Base-by-base conservation (phyloP, 306 rosid species). In the Lotus japonicus region DNA sequence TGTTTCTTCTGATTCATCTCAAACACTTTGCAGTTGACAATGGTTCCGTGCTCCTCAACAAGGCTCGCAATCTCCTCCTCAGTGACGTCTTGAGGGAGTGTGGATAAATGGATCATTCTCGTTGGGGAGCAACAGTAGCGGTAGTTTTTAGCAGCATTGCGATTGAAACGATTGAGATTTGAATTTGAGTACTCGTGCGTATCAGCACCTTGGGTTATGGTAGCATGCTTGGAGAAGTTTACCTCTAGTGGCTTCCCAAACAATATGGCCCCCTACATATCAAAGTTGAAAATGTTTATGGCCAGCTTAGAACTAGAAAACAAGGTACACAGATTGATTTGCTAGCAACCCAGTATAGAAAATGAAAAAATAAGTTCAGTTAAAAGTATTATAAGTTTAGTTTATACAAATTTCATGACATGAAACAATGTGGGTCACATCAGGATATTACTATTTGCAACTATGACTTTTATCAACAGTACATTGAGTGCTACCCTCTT, bases 1-100 rank as follows among this genome's bases (percentile, higher is more conserved):
- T 91, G 97, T 71, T 88, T 91, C 65, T 88, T 91, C 50, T 96
- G 96, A 17, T 87, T 91, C 97, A 91, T 91, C 82, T 91, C 97
- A 46, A 86, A 91, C 33, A 91, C 80, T 83, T 86, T 91, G 18
- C 87, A 78, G 81, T 80, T 86, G 17, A 83, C 70, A 49, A 91
- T 85, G 57, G 86, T 57, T 62, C 96, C 89, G 15, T 84, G 87
- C 46, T 91, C 96, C 82, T 88, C 97, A 0, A 91, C 62, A 75
- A 81, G 94, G 76, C 14, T 82, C 53, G 84, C 74, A n/a, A 91
- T 85, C 74, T 91, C 97, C 74, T 91, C 96, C 43, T 91, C 96
- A 0, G 91, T 84, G 57, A 85, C 81, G 36, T 88, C 97, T 77
- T 83, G 96, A 8, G 91, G 86, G 14, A 91, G 94, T 44, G 94